Percentiles rank a stretch among this genome's conserved stretches.
Evolutionary conservation across 352 stramenopile genomes (phyloP).

Genomic region (Pythium utonaiense): DNA sequence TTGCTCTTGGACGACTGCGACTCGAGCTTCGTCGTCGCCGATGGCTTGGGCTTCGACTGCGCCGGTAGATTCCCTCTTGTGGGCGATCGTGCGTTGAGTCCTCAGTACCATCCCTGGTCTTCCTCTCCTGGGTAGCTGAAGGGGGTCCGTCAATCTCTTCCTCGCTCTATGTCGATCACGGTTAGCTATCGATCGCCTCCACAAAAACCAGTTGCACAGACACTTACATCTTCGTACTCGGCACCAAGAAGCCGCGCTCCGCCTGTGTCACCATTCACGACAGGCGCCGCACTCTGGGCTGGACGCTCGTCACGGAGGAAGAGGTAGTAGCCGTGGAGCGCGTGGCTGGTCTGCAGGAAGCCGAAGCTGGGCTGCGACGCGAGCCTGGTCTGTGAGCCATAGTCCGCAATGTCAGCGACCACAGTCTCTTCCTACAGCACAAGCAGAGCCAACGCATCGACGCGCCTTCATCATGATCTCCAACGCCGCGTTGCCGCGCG

Average conservation of each 20-base stretch:
- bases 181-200: neutral
- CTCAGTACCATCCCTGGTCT: neutral
- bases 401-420: neutral
- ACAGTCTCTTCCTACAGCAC: too few species aligned
- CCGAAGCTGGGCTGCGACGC: conserved; percentile 5
- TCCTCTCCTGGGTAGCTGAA: too few species aligned
- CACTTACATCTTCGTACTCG: conserved; percentile 6
- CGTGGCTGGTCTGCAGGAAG: conserved; percentile 2
- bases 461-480: conserved; percentile 19
- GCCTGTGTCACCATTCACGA: neutral
- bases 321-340: conserved; percentile 12
- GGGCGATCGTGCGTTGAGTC: too few species aligned
- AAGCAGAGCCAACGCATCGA: neutral
- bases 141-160: too few species aligned
- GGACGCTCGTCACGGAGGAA: conserved; percentile 1
- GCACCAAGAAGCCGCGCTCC: conserved; percentile 6
- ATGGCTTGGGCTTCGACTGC: neutral
- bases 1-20: neutral
- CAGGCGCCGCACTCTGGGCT: neutral
- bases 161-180: neutral
- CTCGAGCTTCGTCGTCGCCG: neutral
- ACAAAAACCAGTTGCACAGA: neutral
- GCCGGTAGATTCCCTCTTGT: too few species aligned
- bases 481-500: conserved; percentile 8
- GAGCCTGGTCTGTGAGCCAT: neutral